Conservation (phyloP, 495 filamentous ascomycete genomes). For the Echria macrotheca region DNA sequence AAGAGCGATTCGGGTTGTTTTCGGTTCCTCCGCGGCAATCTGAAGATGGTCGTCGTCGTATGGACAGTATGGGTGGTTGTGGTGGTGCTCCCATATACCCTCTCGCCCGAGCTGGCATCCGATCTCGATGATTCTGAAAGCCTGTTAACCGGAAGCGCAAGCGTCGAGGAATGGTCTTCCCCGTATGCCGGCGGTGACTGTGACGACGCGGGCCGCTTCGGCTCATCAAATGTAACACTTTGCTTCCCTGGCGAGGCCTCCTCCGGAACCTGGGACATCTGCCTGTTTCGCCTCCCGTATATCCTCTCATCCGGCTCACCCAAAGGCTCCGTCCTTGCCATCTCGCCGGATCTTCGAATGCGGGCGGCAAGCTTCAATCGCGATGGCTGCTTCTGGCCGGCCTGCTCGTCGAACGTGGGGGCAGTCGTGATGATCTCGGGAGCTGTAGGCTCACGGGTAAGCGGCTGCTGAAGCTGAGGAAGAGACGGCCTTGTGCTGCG, state of each 20-base stretch:
- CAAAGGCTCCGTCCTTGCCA: conserved; percentile 32
- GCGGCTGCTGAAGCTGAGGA: conserved; percentile 7
- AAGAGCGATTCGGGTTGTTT: conserved; percentile 83
- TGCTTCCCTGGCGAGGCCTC: conserved; percentile 39
- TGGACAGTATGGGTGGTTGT: conserved; percentile 57
- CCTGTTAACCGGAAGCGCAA: conserved; percentile 64
- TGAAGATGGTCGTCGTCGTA: conserved; percentile 69
- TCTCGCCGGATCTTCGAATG: conserved; percentile 39
- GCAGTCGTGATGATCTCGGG: conserved; percentile 92
- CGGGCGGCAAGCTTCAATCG: conserved; percentile 43
- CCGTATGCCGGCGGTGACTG: conserved; percentile 52
- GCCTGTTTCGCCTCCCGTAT: conserved; percentile 34
- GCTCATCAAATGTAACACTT: conserved; percentile 61
- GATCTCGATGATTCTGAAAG: conserved; percentile 90
- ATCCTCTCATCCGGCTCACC: conserved; percentile 17
- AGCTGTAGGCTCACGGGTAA: conserved; percentile 44
- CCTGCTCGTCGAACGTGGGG: conserved; percentile 62
- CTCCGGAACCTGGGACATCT: conserved; percentile 34
- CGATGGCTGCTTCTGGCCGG: conserved; percentile 46
- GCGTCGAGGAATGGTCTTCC: conserved; percentile 59
- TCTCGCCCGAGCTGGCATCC: conserved; percentile 78
- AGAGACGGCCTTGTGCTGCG: conserved; percentile 5
- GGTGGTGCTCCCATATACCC: conserved; percentile 56
- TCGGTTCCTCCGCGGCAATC: conserved; percentile 67
- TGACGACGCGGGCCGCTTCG: conserved; percentile 52